phyloP scores from a whole-genome alignment of 768 basidiomycete species.

The Tricholomella constricta region DNA sequence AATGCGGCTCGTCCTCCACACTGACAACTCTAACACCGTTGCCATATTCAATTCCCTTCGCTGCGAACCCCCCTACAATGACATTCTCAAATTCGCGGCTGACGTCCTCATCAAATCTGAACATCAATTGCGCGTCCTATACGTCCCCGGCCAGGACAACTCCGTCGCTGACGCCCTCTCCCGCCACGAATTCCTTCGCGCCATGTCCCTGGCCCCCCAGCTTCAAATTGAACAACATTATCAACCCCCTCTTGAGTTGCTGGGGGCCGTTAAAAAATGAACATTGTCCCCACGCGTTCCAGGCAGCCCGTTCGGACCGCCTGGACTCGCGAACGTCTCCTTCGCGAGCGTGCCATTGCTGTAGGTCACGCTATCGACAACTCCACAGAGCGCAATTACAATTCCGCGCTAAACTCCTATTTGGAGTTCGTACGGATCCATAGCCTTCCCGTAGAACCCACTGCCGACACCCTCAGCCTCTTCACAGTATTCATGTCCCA shows the following conservation, averaged over 20 bases:
- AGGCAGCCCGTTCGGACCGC: slow-evolving; percentile 31
- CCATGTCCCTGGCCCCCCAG: neutral
- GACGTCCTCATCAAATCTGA: slow-evolving; percentile 14
- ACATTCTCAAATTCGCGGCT: slow-evolving; percentile 9
- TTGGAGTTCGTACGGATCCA: slow-evolving; percentile 34
- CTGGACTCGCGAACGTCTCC: slow-evolving; percentile 27
- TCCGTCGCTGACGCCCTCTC: slow-evolving; percentile 24
- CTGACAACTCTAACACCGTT: slow-evolving; percentile 25
- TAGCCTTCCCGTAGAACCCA: slow-evolving; percentile 35
- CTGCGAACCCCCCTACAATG: slow-evolving; percentile 14
- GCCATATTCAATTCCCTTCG: slow-evolving; percentile 20
- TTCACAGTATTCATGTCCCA: slow-evolving; percentile 36
- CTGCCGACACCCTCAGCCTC: slow-evolving; percentile 36
- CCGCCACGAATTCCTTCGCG: neutral
- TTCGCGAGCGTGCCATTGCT: neutral
- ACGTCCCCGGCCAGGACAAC: slow-evolving; percentile 17
- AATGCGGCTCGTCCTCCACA: slow-evolving; percentile 20
- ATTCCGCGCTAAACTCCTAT: slow-evolving; percentile 30
- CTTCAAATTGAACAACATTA: neutral
- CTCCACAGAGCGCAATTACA: slow-evolving; percentile 22
- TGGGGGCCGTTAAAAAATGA: slow-evolving; percentile 26
- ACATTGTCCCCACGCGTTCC: slow-evolving; percentile 16
- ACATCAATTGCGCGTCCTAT: slow-evolving; percentile 17
- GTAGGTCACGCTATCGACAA: slow-evolving; percentile 25
- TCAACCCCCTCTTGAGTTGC: slow-evolving; percentile 24